Evolutionary conservation across 352 stramenopile species (phyloP), one percentile per base, ranked within the genome.

Genomic region (Globisporangium lucens): DNA sequence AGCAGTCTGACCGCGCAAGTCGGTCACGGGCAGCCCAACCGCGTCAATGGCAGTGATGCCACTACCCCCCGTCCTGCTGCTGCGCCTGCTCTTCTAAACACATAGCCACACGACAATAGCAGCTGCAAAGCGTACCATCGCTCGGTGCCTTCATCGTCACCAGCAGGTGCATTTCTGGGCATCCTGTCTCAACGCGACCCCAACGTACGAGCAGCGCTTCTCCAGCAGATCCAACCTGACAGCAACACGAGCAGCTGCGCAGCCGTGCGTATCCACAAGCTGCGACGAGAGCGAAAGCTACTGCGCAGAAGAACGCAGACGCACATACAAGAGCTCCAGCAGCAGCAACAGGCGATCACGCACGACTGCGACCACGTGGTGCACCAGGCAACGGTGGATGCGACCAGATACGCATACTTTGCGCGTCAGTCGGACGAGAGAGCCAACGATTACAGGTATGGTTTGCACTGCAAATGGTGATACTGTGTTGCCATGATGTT

Each of bases 391-490:
- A 8, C 55, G 4, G 38, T 27, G 17, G 41, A 63, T 10, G 47
- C 22, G 12, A 22, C 29, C 4, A 24, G 15, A 15, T 74, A 69
- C 30, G 17, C 55, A 20, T 51, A 67, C 29, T 59, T 60, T 38
- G 49, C 38, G 20, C 17, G n/a, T 17, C 68, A 74, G 33, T 38
- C 49, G 3, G 27, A 61, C 24, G 33, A 55, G 29, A 30, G 53
- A 2, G 41, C 68, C 17, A 61, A 8, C 0, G 68, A 2, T n/a
- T 74, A 20, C 49, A 71, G 64, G 68, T 74, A 29, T 33, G 17
- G 29, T 41, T 33, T 2, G 22, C 13, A 46, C 6, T 13, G 13
- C 38, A 46, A 20, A 5, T 7, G 4, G 4, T 46, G 10, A 15
- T 12, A 3, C 24, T 24, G 24, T 43, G 15, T 43, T 2, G 13